These are phyloP conservation scores for Trichoderma sp. DNA, from an alignment of 2,329 filamentous ascomycete genomes.

Conservation along the genomic window DNA sequence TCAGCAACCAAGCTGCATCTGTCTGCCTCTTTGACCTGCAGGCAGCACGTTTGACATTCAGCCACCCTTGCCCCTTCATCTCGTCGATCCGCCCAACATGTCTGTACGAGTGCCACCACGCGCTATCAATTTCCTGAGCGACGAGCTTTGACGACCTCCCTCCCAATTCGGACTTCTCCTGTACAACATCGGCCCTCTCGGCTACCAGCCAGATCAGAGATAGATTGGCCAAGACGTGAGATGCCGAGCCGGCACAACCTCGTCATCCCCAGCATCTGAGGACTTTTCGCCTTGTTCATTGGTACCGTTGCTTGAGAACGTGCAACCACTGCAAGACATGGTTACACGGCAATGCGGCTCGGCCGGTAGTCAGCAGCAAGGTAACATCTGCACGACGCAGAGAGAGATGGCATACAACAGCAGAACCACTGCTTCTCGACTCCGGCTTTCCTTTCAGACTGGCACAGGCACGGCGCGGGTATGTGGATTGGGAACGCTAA, in stretches of 20 bases:
- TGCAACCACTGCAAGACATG: not conserved
- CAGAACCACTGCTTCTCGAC: not conserved
- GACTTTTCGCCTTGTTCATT: not conserved
- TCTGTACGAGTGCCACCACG: constrained; percentile 8
- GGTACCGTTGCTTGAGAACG: not conserved
- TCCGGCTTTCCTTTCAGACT: not conserved
- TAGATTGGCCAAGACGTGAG: constrained; percentile 12
- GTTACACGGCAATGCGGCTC: not conserved
- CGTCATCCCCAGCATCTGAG: not conserved
- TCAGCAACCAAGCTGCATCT: too few relatives aligned
- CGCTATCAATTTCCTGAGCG: constrained; percentile 15
- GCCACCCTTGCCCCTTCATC: not conserved
- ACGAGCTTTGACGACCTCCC: constrained; percentile 8
- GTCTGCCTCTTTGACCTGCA: not conserved
- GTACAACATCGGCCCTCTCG: constrained; percentile 11
- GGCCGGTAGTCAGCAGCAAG: not conserved
- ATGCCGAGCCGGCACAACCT: not conserved
- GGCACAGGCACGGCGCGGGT: constrained; percentile 7
- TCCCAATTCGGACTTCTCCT: not conserved
- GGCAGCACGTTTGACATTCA: not conserved
- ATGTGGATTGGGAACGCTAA: constrained; percentile 10
- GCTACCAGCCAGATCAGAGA: constrained; percentile 9
- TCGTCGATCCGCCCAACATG: not conserved
- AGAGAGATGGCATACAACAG: not conserved
- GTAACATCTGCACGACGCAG: not conserved